Percentiles rank a stretch among this genome's conserved stretches.
phyloP scores from a whole-genome alignment of 257 asterid species.

The Capsicum baccatum region DNA sequence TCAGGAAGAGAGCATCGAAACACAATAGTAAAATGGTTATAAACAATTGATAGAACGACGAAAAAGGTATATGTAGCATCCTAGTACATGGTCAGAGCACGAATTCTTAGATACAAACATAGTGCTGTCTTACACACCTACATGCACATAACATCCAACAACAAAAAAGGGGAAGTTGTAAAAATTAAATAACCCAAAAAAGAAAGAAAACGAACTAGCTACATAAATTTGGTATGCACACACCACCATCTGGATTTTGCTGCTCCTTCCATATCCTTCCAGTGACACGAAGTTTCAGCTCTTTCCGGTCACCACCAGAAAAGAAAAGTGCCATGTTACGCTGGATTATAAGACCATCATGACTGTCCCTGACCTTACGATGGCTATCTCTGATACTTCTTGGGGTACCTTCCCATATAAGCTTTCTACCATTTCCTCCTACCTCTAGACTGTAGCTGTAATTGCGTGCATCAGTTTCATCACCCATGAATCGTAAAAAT shows the following conservation, averaged over 20 bases:
- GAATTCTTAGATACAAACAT: slow-evolving; percentile 20
- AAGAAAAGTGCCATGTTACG: slow-evolving; percentile 88
- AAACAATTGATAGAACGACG: slow-evolving; percentile 13
- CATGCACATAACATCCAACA: neutral
- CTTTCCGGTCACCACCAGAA: slow-evolving; percentile 82
- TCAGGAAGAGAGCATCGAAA: neutral
- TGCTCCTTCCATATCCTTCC: slow-evolving; percentile 88
- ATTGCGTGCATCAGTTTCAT: slow-evolving; percentile 69
- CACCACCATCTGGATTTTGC: slow-evolving; percentile 63
- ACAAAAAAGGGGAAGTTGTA: neutral
- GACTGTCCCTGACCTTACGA: slow-evolving; percentile 82
- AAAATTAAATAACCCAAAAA: slow-evolving; percentile 14
- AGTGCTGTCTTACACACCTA: neutral
- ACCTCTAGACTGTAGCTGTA: slow-evolving; percentile 86
- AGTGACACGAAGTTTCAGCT: slow-evolving; percentile 84
- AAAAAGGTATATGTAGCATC: neutral
- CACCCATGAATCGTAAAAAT: slow-evolving; percentile 83
- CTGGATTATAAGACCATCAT: slow-evolving; percentile 79
- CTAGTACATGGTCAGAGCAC: slow-evolving; percentile 26
- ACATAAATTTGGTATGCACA: slow-evolving; percentile 70
- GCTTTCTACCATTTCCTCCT: slow-evolving; percentile 76
- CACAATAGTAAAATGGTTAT: neutral
- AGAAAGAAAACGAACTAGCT: slow-evolving; percentile 38
- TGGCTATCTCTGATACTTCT: slow-evolving; percentile 81
- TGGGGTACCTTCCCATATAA: slow-evolving; percentile 83